A percentile compares a stretch with the other conserved stretches of the same genome.
Conservation (phyloP, 306 rosid genomes). For the apple (Malus domestica) region ASM211411v1 NC_041801.1:10579001-10579500, state of each 20-base stretch:
- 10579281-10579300: too few species aligned
- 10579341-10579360: too few species aligned
- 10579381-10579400: too few species aligned
- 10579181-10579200: too few species aligned
- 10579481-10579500: fast-evolving
- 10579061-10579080: background rate
- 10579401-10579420: too few species aligned
- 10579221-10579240: background rate
- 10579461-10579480: too few species aligned
- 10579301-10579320: fast-evolving
- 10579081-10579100: background rate
- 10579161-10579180: too few species aligned
- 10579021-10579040: background rate
- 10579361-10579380: too few species aligned
- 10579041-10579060: background rate
- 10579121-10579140: background rate
- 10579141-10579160: too few species aligned
- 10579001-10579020: background rate
- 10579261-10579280: too few species aligned
- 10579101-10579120: background rate
- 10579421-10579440: background rate
- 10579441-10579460: background rate
- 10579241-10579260: background rate
- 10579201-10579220: background rate
- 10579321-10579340: fast-evolving